phyloP scores from a whole-genome alignment of 2,329 filamentous ascomycete genomes.

The Aspergillus niger region DNA sequence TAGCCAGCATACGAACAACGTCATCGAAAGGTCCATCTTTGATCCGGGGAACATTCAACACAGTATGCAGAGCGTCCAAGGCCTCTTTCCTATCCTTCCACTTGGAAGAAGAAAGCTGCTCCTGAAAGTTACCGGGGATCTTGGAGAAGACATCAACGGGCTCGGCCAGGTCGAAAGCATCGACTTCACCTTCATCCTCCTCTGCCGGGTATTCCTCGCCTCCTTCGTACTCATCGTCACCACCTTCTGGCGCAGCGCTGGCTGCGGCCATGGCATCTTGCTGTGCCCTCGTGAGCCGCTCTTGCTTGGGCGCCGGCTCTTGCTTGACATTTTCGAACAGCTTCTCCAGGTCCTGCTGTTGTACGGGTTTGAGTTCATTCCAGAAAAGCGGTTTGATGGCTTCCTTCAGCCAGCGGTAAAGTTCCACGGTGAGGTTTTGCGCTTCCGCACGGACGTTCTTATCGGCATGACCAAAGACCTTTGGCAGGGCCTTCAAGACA shows the following conservation, averaged over 20 bases:
- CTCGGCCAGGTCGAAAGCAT: constrained; percentile 79
- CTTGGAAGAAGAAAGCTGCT: constrained; percentile 84
- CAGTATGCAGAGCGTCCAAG: constrained; percentile 75
- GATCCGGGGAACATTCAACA: constrained; percentile 82
- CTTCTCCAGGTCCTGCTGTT: constrained; percentile 90
- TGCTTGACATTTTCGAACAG: constrained; percentile 92
- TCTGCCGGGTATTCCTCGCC: constrained; percentile 62
- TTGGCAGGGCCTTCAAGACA: constrained; percentile 82
- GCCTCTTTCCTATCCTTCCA: constrained; percentile 99
- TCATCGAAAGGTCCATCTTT: constrained; percentile 89
- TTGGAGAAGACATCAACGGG: constrained; percentile 84
- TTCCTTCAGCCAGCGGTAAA: constrained; percentile 95
- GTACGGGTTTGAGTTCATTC: constrained; percentile 90
- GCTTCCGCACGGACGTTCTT: constrained; percentile 97
- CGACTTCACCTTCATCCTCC: constrained; percentile 65
- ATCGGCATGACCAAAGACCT: constrained; percentile 92
- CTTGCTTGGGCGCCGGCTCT: constrained; percentile 84
- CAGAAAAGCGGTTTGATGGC: constrained; percentile 99
- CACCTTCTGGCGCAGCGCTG: constrained; percentile 61
- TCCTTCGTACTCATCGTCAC: constrained; percentile 57
- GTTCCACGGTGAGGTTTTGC: constrained; percentile 85
- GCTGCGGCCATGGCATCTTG: constrained; percentile 79
- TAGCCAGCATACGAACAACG: constrained; percentile 79
- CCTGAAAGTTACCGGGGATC: constrained; percentile 77
- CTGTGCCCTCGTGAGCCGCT: constrained; percentile 82